Evolutionary conservation across 805 yeast species (phyloP), one percentile per base, ranked within the genome.

Genomic region (Isabelozyma rhagii): DNA sequence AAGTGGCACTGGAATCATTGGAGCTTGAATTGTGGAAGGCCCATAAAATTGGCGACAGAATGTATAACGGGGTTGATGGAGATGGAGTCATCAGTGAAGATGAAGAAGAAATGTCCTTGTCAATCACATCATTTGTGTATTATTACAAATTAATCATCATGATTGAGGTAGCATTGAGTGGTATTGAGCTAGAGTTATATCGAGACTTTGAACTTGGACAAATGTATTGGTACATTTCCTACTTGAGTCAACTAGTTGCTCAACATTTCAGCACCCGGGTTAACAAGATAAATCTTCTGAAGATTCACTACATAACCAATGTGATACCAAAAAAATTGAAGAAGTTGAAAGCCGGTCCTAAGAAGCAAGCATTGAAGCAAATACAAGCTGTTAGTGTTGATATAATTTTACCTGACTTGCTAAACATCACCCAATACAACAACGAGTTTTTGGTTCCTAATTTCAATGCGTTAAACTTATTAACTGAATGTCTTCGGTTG

Each of bases 171-270:
- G 79, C 82, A 0, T 65, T 89, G 29, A 78, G 82, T 50, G 94
- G 96, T 1, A 81, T 90, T 55, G 93, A 87, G 56, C 74, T 88
- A 39, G 88, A 88, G 21, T 64, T 90, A 11, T 89, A 87, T 63
- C 82, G 82, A 55, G 77, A 78, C 10, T 85, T 86, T 75, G 98
- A 93, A 63, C 70, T 76, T 48, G 76, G 78, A 48, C 67, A 80
- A 27, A 81, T 87, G 68, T 85, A 81, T 62, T 89, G 93, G 90
- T 84, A 83, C 60, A 73, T 77, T 0, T 74, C 79, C 38, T 78
- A 79, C 57, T 65, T 89, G 40, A 57, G 76, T 1, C 69, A 68
- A 25, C 54, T 62, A 8, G 53, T 71, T 13, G 54, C 68, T 5
- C 74, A 72, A 39, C 86, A 84, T 55, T 54, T 82, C 9, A 59